These are phyloP conservation scores for Fusarium albidum DNA, from an alignment of 2,329 filamentous ascomycete species.

Conservation along the genomic window DNA sequence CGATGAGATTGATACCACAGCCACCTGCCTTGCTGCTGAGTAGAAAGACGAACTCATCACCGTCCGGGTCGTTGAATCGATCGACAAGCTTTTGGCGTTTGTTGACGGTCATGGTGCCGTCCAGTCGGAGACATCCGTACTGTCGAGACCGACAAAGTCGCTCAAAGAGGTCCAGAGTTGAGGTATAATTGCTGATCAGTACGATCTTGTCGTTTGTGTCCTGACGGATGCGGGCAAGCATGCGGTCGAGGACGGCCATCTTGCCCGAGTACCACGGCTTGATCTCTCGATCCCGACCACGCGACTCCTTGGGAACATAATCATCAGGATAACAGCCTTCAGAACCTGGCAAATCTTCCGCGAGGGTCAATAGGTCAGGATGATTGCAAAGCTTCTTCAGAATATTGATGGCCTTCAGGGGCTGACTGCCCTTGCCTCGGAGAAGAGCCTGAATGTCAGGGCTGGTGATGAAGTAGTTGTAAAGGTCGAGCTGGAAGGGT, in stretches of 20 bases:
- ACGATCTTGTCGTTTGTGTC: conserved; percentile 99
- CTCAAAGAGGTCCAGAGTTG: conserved; percentile 94
- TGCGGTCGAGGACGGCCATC: conserved; percentile 97
- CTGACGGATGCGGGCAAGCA: conserved; percentile 93
- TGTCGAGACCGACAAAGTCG: conserved; percentile 83
- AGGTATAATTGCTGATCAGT: conserved; percentile 97
- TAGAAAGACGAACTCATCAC: conserved; percentile 92
- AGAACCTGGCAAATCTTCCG: conserved; percentile 85
- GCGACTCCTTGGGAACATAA: conserved; percentile 85
- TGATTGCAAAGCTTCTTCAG: conserved; percentile 99
- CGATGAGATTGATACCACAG: conserved; percentile 94
- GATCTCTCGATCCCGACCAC: conserved; percentile 89
- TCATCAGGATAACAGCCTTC: conserved; percentile 84
- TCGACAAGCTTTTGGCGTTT: conserved; percentile 98
- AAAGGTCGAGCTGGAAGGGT: conserved; percentile 90
- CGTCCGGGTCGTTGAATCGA: conserved; percentile 94
- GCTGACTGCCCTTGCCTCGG: conserved; percentile 92
- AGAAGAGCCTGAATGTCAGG: conserved; percentile 93
- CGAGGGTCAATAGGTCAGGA: conserved; percentile 86
- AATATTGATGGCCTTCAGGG: conserved; percentile 94
- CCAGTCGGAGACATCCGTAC: conserved; percentile 88
- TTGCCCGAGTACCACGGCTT: conserved; percentile 98
- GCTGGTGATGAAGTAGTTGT: conserved; percentile 97
- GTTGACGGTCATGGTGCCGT: conserved; percentile 97
- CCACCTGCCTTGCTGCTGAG: conserved; percentile 96